Conservation (phyloP, 192 early-diverging fungal species). For the Lobosporangium transversale region DNA sequence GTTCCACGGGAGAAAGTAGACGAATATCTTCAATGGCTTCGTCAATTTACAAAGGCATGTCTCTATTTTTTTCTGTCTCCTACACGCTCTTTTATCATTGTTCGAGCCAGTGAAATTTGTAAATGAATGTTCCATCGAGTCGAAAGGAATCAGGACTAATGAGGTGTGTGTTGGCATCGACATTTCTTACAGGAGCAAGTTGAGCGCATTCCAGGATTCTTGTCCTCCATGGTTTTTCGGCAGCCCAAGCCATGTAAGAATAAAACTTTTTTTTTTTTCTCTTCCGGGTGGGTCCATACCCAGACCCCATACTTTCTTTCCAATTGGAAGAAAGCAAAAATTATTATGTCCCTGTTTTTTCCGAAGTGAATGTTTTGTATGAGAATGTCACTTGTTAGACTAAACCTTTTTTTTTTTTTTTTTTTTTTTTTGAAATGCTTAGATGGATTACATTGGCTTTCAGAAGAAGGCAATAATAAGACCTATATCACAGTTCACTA, state of each 20-base stretch:
- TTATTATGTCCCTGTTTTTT: background rate
- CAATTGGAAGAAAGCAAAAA: background rate
- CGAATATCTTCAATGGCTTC: slow-evolving; percentile 60
- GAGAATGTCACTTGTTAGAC: background rate
- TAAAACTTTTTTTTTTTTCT: slow-evolving; percentile 1
- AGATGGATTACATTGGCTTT: slow-evolving; percentile 51
- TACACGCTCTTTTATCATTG: no score
- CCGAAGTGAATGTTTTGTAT: background rate
- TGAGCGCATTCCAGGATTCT: slow-evolving; percentile 28
- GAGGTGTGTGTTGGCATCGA: no score
- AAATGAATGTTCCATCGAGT: no score
- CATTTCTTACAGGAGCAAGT: slow-evolving; percentile 51
- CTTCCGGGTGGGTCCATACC: background rate
- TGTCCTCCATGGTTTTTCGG: slow-evolving; percentile 48
- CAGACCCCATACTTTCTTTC: slow-evolving; percentile 28
- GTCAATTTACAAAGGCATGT: slow-evolving; percentile 55
- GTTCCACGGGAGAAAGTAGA: slow-evolving; percentile 59
- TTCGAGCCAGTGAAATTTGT: no score
- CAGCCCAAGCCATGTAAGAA: slow-evolving; percentile 52
- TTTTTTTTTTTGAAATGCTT: background rate
- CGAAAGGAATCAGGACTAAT: no score
- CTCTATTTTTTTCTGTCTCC: no score
- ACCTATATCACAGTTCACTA: slow-evolving; percentile 53
- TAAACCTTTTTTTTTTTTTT: background rate
- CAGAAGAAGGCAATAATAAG: slow-evolving; percentile 47